A percentile compares a stretch with the other conserved stretches of the same genome.
These are phyloP conservation scores for Dacryopinax spathularia DNA, from an alignment of 768 basidiomycete species.

Conservation along the genomic window DNA sequence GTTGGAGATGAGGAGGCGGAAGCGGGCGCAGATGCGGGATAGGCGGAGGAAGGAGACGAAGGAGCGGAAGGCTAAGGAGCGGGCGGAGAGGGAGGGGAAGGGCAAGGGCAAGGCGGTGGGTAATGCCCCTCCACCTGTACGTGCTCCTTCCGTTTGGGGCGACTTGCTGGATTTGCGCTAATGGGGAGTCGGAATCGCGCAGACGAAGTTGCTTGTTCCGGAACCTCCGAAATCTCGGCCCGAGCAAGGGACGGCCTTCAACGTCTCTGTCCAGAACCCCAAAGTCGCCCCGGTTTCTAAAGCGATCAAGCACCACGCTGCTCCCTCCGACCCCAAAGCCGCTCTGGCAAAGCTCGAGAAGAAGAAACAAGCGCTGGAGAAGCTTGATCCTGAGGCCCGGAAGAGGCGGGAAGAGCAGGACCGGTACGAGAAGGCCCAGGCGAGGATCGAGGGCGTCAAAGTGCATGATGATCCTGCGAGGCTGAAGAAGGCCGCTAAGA, in stretches of 20 bases:
- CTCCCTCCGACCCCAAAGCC: conserved; percentile 65
- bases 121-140: conserved; percentile 38
- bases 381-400: conserved; percentile 70
- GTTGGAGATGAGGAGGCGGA: conserved; percentile 60
- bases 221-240: conserved; percentile 25
- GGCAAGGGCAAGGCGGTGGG: conserved; percentile 21
- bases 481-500: conserved; percentile 85
- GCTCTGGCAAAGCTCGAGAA: conserved; percentile 69
- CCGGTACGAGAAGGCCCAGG: conserved; percentile 80
- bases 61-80: conserved; percentile 56
- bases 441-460: conserved; percentile 79
- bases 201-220: conserved; percentile 63
- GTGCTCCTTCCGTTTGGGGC: conserved; percentile 7
- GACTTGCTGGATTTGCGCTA: neutral
- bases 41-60: conserved; percentile 70
- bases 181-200: neutral
- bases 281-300: conserved; percentile 16
- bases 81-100: conserved; percentile 30
- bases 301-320: conserved; percentile 40
- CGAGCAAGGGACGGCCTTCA: conserved; percentile 8
- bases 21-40: conserved; percentile 73
- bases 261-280: conserved; percentile 22
- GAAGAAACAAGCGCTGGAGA: conserved; percentile 61
- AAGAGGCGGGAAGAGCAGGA: conserved; percentile 67
- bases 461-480: conserved; percentile 71